Evolutionary conservation across 2,329 filamentous ascomycete genomes (phyloP), one percentile per base, ranked within the genome.

Genomic region (Ophiosphaerella herpotricha): DNA sequence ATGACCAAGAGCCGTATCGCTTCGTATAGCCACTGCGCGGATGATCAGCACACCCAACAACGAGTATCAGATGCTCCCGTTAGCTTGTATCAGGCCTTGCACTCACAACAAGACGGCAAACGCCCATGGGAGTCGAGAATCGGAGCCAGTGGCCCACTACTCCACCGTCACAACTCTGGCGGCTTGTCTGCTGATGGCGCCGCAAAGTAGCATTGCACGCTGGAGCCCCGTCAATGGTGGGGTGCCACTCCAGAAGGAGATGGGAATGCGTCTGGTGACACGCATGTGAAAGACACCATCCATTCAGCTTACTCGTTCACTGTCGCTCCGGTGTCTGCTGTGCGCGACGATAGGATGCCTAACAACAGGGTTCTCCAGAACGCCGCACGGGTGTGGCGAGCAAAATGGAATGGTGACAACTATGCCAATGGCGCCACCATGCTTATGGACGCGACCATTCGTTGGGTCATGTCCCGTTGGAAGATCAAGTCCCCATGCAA

Each of bases 361-460:
- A 39, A 55, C n/a, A 45, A 49, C 62, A 66, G 52, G 64, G 60
- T 66, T 67, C 64, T 68, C 66, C 63, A 66, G 61, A 68, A 47
- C 54, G 57, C 57, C 55, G 54, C 61, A 61, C 64, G 63, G 66
- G 39, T 68, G 61, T 66, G 62, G 63, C 65, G 49, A 57, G 52
- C 55, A 48, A 63, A 58, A 54, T 37, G 57, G 58, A 50, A 59
- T 51, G 46, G 61, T 58, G 43, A 56, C 47, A 46, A 54, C 46
- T 58, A 48, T 51, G 54, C 58, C 52, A 62, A 55, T 14, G 39
- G 41, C 61, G 65, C 62, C 64, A 60, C 63, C 50, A 65, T 66
- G 63, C 60, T 62, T 59, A 55, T 57, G 55, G 55, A 46, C 38
- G 60, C 49, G 42, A 54, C 63, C 52, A 59, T 60, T 53, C 52